Evolutionary conservation across 495 filamentous ascomycete genomes (phyloP), one percentile per base, ranked within the genome.

Genomic region (Neurospora sp.): DNA sequence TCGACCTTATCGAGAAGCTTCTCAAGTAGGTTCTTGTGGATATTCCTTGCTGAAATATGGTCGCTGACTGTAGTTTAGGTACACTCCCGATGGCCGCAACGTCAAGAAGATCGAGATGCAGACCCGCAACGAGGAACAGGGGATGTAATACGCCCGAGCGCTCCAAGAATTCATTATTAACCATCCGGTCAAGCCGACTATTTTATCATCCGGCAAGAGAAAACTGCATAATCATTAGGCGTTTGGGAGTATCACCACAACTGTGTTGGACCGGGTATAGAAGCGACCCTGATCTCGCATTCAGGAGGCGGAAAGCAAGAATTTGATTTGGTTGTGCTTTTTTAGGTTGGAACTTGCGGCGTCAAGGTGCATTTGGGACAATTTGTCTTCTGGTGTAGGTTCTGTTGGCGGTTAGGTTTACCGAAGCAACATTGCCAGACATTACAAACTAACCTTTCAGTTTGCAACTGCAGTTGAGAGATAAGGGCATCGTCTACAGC

Each of bases 1-100:
- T 99, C 75, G 96, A 99, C 80, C 85, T 99, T 71, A 98, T 99
- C 75, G 96, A 99, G 87, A 99, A 99, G 86, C 88, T 99, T 23
- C 88, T 99, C 35, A 93, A 95, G 95, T 98, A 88, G 77, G 87
- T 75, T 9, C 31, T 31, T 8, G 41, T 75, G 41, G 70, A 66
- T 10, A 11, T 16, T 31, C n/a, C 72, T 23, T 20, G 38, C 41
- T 39, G 27, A 6, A 10, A 31, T 3, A 12, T 16, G n/a, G 39
- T 76, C 27, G 75, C 75, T n/a, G 54, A 27, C 41, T 10, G 4
- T 38, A 0, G 5, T 62, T 16, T 66, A 86, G 84, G 76, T 87
- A 87, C 69, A 87, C 85, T 18, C 85, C 85, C 39, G 85, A 86
- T 70, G 85, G 85, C 71, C 85, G 85, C 74, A 87, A 86, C 81